These are phyloP conservation scores for Trichoderma simmonsii DNA, from an alignment of 2,329 filamentous ascomycete genomes.

Conservation along the genomic window DNA sequence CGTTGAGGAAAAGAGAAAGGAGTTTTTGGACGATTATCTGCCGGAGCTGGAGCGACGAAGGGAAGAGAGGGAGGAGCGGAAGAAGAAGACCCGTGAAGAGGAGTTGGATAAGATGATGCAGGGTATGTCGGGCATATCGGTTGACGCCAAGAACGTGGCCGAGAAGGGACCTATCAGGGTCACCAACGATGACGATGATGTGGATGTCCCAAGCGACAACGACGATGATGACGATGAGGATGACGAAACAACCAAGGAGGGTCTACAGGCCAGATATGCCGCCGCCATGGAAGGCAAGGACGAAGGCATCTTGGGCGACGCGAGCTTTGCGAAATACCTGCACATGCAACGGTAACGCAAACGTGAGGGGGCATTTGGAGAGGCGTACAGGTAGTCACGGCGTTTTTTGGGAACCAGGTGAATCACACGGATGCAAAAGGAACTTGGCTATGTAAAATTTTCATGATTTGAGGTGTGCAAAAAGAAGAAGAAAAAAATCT, in stretches of 20 bases:
- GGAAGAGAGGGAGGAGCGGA: slow-evolving; percentile 71
- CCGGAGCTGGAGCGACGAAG: slow-evolving; percentile 82
- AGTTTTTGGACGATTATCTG: slow-evolving; percentile 87
- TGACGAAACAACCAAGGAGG: slow-evolving; percentile 59
- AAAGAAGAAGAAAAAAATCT: not conserved
- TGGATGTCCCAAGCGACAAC: slow-evolving; percentile 56
- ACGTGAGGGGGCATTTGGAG: not conserved
- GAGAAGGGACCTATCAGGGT: slow-evolving; percentile 39
- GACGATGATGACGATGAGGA: slow-evolving; percentile 58
- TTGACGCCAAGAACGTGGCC: slow-evolving; percentile 24
- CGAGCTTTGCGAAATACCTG: slow-evolving; percentile 61
- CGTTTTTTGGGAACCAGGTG: slow-evolving; percentile 6
- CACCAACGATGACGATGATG: slow-evolving; percentile 45
- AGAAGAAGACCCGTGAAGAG: slow-evolving; percentile 67
- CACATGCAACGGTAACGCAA: slow-evolving; percentile 40
- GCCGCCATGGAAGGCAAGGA: slow-evolving; percentile 64
- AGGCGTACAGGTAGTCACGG: not conserved
- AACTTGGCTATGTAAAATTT: not conserved
- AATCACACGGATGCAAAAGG: slow-evolving; percentile 9
- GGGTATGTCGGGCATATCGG: slow-evolving; percentile 84
- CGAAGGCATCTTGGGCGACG: slow-evolving; percentile 50
- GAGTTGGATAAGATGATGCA: slow-evolving; percentile 93
- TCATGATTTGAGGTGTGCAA: not conserved
- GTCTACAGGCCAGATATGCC: slow-evolving; percentile 73
- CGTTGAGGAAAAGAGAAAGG: slow-evolving; percentile 79